These are phyloP conservation scores for Yamadazyma ubonensis DNA, from an alignment of 805 yeast species.

Conservation along the genomic window DNA sequence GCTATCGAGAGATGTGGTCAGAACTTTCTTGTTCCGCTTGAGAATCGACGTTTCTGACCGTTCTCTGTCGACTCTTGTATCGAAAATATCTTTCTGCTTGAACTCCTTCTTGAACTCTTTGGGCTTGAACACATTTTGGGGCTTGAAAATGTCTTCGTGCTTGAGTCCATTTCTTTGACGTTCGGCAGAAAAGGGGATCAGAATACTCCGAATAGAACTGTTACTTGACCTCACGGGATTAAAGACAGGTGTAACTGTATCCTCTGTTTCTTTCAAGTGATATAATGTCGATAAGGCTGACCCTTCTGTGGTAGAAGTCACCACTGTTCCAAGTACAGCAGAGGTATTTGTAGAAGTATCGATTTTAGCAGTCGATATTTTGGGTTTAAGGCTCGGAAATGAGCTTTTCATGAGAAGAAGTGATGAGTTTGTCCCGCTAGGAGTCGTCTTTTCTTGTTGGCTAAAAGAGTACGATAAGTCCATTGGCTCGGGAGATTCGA, in stretches of 20 bases:
- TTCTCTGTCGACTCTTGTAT: slow-evolving; percentile 8
- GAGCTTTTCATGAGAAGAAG: slow-evolving; percentile 11
- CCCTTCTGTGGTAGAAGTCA: slow-evolving; percentile 22
- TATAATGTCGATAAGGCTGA: slow-evolving; percentile 42
- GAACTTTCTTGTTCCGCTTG: slow-evolving; percentile 9
- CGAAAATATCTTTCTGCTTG: background rate
- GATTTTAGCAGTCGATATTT: slow-evolving; percentile 20
- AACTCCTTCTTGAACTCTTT: slow-evolving; percentile 6
- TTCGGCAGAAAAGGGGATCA: background rate
- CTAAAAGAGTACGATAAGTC: slow-evolving; percentile 9
- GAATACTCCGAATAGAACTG: slow-evolving; percentile 11
- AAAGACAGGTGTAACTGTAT: slow-evolving; percentile 4
- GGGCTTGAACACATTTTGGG: slow-evolving; percentile 1
- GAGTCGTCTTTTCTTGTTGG: slow-evolving; percentile 9
- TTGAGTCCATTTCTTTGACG: slow-evolving; percentile 8
- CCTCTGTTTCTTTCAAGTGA: slow-evolving; percentile 25
- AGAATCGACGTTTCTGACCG: slow-evolving; percentile 12
- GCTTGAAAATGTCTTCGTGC: slow-evolving; percentile 13
- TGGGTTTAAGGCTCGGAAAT: slow-evolving; percentile 8
- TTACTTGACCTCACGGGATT: slow-evolving; percentile 7
- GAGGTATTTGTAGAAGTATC: slow-evolving; percentile 34
- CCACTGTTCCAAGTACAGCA: slow-evolving; percentile 37
- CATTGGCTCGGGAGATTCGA: background rate
- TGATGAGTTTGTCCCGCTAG: slow-evolving; percentile 15
- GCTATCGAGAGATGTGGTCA: slow-evolving; percentile 8